A percentile compares a stretch with the other conserved stretches of the same genome.
phyloP scores from a whole-genome alignment of 2,329 filamentous ascomycete genomes.

The Aspergillus pseudoterreus region DNA sequence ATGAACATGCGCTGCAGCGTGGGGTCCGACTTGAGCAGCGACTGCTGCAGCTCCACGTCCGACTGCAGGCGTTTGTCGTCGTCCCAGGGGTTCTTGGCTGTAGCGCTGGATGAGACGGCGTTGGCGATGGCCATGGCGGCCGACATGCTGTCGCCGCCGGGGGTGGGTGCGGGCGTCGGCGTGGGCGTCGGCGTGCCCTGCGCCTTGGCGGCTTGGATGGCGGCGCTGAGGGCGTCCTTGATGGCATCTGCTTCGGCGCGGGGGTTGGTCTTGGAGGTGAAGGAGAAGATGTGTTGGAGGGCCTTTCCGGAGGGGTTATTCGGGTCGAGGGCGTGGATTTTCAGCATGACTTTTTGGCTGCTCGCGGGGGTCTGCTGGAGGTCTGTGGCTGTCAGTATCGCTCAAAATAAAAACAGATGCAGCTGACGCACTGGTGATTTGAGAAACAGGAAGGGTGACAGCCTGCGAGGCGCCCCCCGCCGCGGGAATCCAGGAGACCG shows the following conservation, averaged over 20 bases:
- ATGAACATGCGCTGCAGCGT: conserved; percentile 78
- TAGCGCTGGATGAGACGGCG: conserved; percentile 53
- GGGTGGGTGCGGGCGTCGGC: conserved; percentile 18
- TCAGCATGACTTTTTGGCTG: conserved; percentile 88
- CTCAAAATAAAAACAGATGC: not conserved
- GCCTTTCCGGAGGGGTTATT: conserved; percentile 38
- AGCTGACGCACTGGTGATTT: conserved; percentile 70
- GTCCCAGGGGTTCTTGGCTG: conserved; percentile 62
- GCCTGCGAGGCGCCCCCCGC: conserved; percentile 58
- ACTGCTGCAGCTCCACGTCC: conserved; percentile 81
- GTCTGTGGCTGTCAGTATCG: conserved; percentile 50
- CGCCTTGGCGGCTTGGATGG: conserved; percentile 68
- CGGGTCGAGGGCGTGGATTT: conserved; percentile 73
- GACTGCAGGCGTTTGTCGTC: conserved; percentile 74
- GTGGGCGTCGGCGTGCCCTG: conserved; percentile 34
- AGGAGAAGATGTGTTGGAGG: conserved; percentile 78
- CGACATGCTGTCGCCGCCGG: conserved; percentile 49
- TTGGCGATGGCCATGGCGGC: conserved; percentile 75
- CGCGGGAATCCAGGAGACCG: conserved; percentile 76
- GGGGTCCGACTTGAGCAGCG: conserved; percentile 76
- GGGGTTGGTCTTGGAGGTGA: conserved; percentile 72
- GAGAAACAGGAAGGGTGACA: conserved; percentile 67
- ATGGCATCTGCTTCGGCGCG: conserved; percentile 80
- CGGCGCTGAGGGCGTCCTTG: conserved; percentile 73
- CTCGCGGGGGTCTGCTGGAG: conserved; percentile 90